Conservation (phyloP, 1,139 yeast species). For the Lodderomyces margitis region DNA sequence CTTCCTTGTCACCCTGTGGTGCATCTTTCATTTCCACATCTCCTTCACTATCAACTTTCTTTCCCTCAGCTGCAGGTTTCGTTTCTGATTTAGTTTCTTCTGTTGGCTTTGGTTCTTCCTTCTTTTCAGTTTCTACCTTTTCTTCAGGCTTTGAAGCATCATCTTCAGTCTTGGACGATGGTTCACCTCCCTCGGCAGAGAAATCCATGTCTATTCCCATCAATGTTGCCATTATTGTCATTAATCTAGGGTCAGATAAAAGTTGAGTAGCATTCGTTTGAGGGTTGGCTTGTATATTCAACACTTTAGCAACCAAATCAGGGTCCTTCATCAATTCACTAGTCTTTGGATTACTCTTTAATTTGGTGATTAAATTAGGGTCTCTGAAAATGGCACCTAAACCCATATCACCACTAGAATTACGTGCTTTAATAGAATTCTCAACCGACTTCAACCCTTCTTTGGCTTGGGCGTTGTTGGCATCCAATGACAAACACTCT, state of each 20-base stretch:
- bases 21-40: constrained; percentile 36
- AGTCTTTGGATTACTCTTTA: constrained; percentile 84
- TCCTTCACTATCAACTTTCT: constrained; percentile 20
- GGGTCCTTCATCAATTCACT: constrained; percentile 88
- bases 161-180: constrained; percentile 20
- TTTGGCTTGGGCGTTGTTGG: constrained; percentile 81
- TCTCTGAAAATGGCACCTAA: constrained; percentile 75
- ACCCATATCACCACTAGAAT: constrained; percentile 58
- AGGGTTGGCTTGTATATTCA: constrained; percentile 69
- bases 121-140: constrained; percentile 18
- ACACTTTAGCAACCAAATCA: constrained; percentile 68
- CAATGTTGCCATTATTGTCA: constrained; percentile 84
- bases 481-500: constrained; percentile 81
- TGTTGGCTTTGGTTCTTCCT: constrained; percentile 17
- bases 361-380: constrained; percentile 73
- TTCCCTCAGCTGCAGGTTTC: constrained; percentile 20
- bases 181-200: constrained; percentile 29
- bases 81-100: constrained; percentile 23
- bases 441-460: constrained; percentile 75
- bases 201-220: constrained; percentile 78
- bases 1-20: constrained; percentile 29
- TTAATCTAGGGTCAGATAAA: constrained; percentile 78
- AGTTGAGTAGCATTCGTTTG: constrained; percentile 63
- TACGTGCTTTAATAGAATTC: constrained; percentile 46
- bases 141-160: constrained; percentile 10